Evolutionary conservation across 805 yeast genomes (phyloP), one percentile per base, ranked within the genome.

Genomic region (Priceomyces haplophilus): DNA sequence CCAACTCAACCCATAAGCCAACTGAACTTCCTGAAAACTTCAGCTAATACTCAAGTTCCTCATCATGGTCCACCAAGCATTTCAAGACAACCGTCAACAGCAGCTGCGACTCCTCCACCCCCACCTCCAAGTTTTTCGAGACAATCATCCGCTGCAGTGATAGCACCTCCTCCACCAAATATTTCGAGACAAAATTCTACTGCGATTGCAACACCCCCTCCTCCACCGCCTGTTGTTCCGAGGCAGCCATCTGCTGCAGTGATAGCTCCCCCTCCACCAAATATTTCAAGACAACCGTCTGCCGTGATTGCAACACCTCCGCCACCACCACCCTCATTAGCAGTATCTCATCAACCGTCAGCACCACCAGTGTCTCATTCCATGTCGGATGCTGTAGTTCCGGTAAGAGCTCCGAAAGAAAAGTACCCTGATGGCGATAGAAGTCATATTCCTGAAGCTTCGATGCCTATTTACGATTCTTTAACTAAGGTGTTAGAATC

Each of bases 381-480:
- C 17, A 55, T 60, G 18, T 56, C 58, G 12, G 55, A 57, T 29
- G 64, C 61, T n/a, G 67, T 72, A 23, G 67, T 69, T 4, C 24
- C 38, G 4, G n/a, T 13, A 10, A 49, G 46, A 23, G 51, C 56
- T 15, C 50, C 44, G 13, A 47, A 49, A 17, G 50, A 56, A 5
- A 64, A 55, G 40, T 62, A 69, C 53, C 85, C 90, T 34, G 53
- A 75, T 3, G 89, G 89, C 19, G 90, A 83, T 59, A 76, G 88
- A 52, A 60, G 76, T 2, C 89, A 81, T 51, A 81, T 86, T 47
- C 79, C 89, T 2, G 76, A 69, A 11, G 73, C 69, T 7, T 75
- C 82, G 7, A 55, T 64, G 52, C 82, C 83, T 13, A 79, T 93
- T 35, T 80, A 68, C 53, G 71, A 75, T n/a, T 69, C 69, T 10